A percentile compares a stretch with the other conserved stretches of the same genome.
phyloP scores from a whole-genome alignment of 805 yeast genomes.

The Saccharomycopsis amapae region DNA sequence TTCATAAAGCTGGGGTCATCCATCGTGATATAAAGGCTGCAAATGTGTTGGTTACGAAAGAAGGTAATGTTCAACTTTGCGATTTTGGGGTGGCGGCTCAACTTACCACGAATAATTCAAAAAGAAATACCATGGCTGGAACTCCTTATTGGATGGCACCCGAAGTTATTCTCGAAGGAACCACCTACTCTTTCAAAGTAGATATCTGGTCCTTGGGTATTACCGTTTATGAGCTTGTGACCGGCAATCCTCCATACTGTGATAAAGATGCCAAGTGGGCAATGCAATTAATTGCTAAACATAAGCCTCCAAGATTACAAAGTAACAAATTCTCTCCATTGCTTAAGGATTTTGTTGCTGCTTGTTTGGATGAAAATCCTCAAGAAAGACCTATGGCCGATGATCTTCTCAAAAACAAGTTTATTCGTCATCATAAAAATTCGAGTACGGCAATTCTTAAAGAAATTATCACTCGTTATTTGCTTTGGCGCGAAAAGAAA shows the following conservation, averaged over 20 bases:
- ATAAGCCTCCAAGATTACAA: slow-evolving; percentile 91
- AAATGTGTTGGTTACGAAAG: slow-evolving; percentile 79
- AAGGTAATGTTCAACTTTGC: slow-evolving; percentile 85
- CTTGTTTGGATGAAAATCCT: slow-evolving; percentile 91
- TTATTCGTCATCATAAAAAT: slow-evolving; percentile 56
- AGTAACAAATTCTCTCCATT: slow-evolving; percentile 73
- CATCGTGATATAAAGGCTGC: slow-evolving; percentile 98
- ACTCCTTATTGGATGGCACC: slow-evolving; percentile 99
- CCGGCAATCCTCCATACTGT: slow-evolving; percentile 96
- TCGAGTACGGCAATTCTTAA: slow-evolving; percentile 54
- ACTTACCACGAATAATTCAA: slow-evolving; percentile 61
- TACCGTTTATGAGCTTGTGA: slow-evolving; percentile 87
- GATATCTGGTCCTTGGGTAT: slow-evolving; percentile 98
- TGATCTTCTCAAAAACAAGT: slow-evolving; percentile 66
- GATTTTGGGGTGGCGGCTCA: slow-evolving; percentile 99
- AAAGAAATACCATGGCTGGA: slow-evolving; percentile 92
- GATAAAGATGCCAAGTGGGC: slow-evolving; percentile 94
- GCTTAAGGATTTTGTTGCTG: slow-evolving; percentile 81
- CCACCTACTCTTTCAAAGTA: slow-evolving; percentile 80
- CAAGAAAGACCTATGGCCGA: slow-evolving; percentile 84
- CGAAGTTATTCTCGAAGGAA: slow-evolving; percentile 90
- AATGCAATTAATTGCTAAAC: slow-evolving; percentile 86
- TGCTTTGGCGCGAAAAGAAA: slow-evolving; percentile 67
- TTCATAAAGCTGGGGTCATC: slow-evolving; percentile 85
- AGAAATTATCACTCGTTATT: slow-evolving; percentile 68